Evolutionary conservation across 208 protist species (phyloP), one percentile per base, ranked within the genome.

Genomic region (Wallacemonas collosoma): DNA sequence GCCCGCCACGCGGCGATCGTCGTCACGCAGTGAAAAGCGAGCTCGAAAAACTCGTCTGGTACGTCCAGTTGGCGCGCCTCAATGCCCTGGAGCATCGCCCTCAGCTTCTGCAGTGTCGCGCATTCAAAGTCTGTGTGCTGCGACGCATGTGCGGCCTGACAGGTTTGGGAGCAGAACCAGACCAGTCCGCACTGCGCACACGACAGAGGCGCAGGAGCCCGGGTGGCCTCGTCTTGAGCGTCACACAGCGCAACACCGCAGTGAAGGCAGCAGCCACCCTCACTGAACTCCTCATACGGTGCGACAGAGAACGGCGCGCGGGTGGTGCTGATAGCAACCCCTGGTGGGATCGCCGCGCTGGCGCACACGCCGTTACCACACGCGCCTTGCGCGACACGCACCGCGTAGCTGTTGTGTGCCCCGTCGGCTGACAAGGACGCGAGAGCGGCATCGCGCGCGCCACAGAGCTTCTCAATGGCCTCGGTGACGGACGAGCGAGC

Each of bases 71-170:
- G 41, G 51, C 73, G 71, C 3, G 75, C 68, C 12, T 76, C 72
- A 41, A 90, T 76, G 53, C 66, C 62, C 12, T 14, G 48, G 50
- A 74, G 67, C 87, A 93, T 92, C 17, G 86, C 80, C n/a, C 54
- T 57, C 60, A 96, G 76, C 63, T 82, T 80, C 53, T 11, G 6
- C 67, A 93, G 65, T n/a, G 58, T 44, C 17, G 67, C 68, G 48
- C 91, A 96, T 70, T 94, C 91, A 44, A 85, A 87, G n/a, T 64
- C n/a, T 9, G 72, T 75, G 76, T 96, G 91, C 51, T 87, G 88
- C 39, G 63, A 2, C 14, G 7, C 57, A 80, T 93, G 80, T 2
- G 62, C 60, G 44, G 4, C 58, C 41, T 71, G 73, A 70, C 91
- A 96, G 6, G n/a, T 50, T 5, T 58, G 38, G 11, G 79, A 87